Percentiles rank a stretch among this genome's conserved stretches.
Evolutionary conservation across 164 flowering plant genomes (phyloP).

Genomic region (Stephania japonica): DNA sequence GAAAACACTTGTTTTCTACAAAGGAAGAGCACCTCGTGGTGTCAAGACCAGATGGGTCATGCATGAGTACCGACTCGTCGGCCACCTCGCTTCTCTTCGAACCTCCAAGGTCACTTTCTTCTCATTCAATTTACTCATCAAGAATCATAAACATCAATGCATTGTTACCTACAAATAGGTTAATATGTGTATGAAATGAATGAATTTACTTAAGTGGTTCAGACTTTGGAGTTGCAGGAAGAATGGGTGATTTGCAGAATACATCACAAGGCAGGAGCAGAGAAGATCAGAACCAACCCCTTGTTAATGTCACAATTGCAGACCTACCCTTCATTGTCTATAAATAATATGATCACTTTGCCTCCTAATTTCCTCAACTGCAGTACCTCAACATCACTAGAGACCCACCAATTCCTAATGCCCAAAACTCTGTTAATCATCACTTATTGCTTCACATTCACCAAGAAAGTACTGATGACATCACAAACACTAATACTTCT

Average conservation of each 20-base stretch:
- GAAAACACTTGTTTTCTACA: conserved; percentile 1
- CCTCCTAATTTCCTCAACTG: conserved; percentile 23
- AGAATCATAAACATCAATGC: no score
- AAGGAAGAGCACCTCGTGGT: background rate
- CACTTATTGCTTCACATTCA: no score
- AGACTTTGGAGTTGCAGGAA: conserved; percentile 33
- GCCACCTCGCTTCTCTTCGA: conserved; percentile 61
- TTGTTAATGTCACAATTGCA: conserved; percentile 20
- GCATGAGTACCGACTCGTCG: conserved; percentile 23
- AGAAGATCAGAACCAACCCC: conserved; percentile 30
- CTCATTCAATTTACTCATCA: no score
- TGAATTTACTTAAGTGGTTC: no score
- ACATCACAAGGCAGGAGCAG: conserved; percentile 49
- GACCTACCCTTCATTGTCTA: conserved; percentile 9
- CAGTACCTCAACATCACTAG: conserved; percentile 17
- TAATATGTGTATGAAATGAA: no score
- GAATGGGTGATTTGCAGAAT: conserved; percentile 88
- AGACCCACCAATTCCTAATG: background rate
- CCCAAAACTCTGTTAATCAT: background rate
- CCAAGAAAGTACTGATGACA: no score
- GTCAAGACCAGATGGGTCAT: background rate
- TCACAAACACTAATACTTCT: no score
- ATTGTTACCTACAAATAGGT: no score
- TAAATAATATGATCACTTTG: conserved; percentile 7
- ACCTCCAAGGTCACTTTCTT: conserved; percentile 42